Evolutionary conservation across 257 asterid genomes (phyloP).

Genomic region (Fraxinus pennsylvanica): DNA sequence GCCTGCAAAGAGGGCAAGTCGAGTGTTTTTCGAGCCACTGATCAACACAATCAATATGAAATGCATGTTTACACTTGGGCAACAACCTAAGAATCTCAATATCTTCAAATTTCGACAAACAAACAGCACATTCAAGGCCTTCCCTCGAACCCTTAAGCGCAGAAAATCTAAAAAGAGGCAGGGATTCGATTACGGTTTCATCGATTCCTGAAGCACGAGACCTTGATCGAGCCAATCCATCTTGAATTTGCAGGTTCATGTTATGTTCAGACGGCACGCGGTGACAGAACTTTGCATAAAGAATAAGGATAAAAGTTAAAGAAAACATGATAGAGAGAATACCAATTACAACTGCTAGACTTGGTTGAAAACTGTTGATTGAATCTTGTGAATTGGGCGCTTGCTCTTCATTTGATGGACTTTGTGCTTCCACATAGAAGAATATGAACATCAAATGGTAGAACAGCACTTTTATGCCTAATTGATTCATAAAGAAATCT

Average conservation of each 20-base stretch:
- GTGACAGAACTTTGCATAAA: constrained; percentile 82
- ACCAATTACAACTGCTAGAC: constrained; percentile 71
- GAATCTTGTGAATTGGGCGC: constrained; percentile 28
- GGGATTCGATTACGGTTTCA: constrained; percentile 50
- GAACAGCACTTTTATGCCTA: constrained; percentile 20
- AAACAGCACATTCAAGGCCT: constrained; percentile 73
- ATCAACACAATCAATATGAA: constrained; percentile 62
- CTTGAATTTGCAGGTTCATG: constrained; percentile 34
- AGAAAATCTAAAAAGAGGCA: constrained; percentile 59
- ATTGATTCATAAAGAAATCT: constrained; percentile 23
- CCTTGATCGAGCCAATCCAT: constrained; percentile 41
- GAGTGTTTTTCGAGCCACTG: constrained; percentile 67
- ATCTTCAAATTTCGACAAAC: constrained; percentile 55
- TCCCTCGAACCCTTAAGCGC: constrained; percentile 45
- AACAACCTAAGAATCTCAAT: constrained; percentile 52
- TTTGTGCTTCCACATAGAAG: constrained; percentile 34
- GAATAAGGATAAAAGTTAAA: constrained; percentile 62
- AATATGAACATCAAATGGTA: constrained; percentile 31
- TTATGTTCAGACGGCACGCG: constrained; percentile 24
- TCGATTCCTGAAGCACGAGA: constrained; percentile 44
- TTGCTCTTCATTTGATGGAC: constrained; percentile 13
- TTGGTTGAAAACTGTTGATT: constrained; percentile 55
- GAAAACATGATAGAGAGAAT: constrained; percentile 64
- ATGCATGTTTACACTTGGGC: constrained; percentile 65
- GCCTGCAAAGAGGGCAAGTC: constrained; percentile 71